phyloP scores from a whole-genome alignment of 83 land plant genomes.

The Thuja plicata region DNA sequence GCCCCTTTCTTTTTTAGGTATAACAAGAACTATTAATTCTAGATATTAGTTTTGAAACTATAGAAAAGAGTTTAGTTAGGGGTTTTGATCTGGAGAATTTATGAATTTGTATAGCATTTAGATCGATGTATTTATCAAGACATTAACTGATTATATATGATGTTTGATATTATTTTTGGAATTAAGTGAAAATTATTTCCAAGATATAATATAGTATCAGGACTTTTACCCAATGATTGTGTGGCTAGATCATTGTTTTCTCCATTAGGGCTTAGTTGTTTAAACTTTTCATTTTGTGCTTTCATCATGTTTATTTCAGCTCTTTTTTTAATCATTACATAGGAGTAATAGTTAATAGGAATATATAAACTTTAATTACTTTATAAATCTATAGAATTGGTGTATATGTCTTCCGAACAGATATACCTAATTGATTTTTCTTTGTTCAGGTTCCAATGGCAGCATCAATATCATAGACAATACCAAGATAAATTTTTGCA shows the following conservation, averaged over 20 bases:
- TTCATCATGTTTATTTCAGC: slow-evolving; percentile 5
- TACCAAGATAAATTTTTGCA: slow-evolving; percentile 75
- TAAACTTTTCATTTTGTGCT: background rate
- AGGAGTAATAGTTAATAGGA: background rate
- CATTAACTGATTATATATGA: background rate
- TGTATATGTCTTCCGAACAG: background rate
- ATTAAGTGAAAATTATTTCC: background rate
- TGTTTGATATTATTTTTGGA: background rate
- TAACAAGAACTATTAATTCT: background rate
- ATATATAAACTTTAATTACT: background rate
- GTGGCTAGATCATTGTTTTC: background rate
- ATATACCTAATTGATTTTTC: background rate
- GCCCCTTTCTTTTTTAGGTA: background rate
- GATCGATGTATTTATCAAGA: background rate
- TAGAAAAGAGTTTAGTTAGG: no score
- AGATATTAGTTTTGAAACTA: no score
- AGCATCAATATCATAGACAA: slow-evolving; percentile 67
- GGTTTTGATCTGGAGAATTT: no score
- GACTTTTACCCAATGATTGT: background rate
- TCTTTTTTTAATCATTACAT: background rate
- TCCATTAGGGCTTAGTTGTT: background rate
- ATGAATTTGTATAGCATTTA: background rate
- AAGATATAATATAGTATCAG: background rate
- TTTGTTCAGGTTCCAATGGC: slow-evolving; percentile 70
- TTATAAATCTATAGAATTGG: background rate